Base-by-base conservation (phyloP, 139 green algal species). In the Gonium pectorale region DNA sequence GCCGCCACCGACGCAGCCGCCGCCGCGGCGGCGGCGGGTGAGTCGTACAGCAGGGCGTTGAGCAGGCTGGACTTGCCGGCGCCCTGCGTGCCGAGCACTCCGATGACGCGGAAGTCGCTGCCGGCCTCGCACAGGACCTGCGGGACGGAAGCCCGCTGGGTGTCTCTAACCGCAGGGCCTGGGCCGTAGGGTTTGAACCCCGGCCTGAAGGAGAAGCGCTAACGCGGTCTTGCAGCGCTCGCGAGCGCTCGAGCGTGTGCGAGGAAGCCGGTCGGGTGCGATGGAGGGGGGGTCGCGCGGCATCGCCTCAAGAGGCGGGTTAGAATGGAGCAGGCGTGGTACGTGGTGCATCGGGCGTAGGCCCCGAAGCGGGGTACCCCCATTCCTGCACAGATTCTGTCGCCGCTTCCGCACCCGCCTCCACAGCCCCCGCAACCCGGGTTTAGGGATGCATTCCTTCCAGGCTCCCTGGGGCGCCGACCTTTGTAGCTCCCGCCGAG, bases 21-120 rank as follows among this genome's bases (percentile, higher is more conserved):
- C 31, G 24, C 8, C 5, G 46, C n/a, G 2, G 24, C 3, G 19
- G 35, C 29, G 9, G 52, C 13, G 0, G 52, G 27, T 0, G 2
- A 33, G 52, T 81, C 73, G 73, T 81, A 69, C 77, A 83, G n/a
- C 21, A 83, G 77, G 26, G 77, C 43, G 44, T 63, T 83, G 6
- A 83, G 60, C 5, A 83, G 44, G 41, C 31, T 31, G 15, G 77
- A 83, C 77, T 83, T 83, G 52, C 77, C 77, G n/a, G 62, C 43
- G 41, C 62, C 77, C 77, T 83, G 77, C 9, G 7, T 29, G 3
- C 77, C 77, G 43, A 83, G 41, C 41, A 73, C 60, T 13, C 77
- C 77, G 2, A 83, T 27, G 9, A 83, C 77, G 22, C 43, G 60
- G 59, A 54, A 83, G 77, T 83, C 77, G 38, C 62, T 31, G 8